Evolutionary conservation across 2,329 filamentous ascomycete species (phyloP), one percentile per base, ranked within the genome.

Genomic region (Bipolaris bicolor): DNA sequence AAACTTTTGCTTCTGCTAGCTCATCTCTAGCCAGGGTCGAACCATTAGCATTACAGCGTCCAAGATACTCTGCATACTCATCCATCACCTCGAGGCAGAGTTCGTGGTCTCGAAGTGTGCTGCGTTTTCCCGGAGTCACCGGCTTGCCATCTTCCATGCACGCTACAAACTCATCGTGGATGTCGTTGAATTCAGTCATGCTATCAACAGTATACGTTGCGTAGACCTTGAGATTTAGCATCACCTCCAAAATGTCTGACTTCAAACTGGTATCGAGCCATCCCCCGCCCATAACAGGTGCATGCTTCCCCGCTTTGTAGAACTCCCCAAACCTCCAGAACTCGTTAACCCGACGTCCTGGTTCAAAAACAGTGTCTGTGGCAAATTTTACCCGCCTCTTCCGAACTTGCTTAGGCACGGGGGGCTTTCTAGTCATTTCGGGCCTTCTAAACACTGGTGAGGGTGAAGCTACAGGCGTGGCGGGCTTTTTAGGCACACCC

Each of bases 201-300:
- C 47, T 26, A 18, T 43, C 18, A 16, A 51, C 53, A n/a, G 18
- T 36, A 7, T 40, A 52, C 0, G 36, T 40, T 7, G 24, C 41
- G 26, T 41, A 37, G 1, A 56, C 34, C 16, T 33, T 26, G 13
- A 52, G 36, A 26, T 52, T 10, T 3, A 47, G 15, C 6, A 56
- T 22, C 15, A 40, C 33, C 20, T 47, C 34, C 7, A 37, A 7
- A 5, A 13, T 22, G 22, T 52, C 37, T 6, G 7, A 5, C 49
- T 41, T 41, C 5, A 47, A 15, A 20, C 36, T 56, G 7, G 43
- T 43, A 43, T 56, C 40, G 1, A 43, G 26, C 24, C 29, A 56
- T 13, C 18, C 9, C 15, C 29, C 11, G 9, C 13, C 16, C 24
- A 24, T 13, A 5, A 43, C 26, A 34, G 5, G 29, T 11, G 26